Percentiles rank a stretch among this genome's conserved stretches.
Conservation (phyloP, 176 grass and related monocot genomes). For the Triticum urartu region DNA sequence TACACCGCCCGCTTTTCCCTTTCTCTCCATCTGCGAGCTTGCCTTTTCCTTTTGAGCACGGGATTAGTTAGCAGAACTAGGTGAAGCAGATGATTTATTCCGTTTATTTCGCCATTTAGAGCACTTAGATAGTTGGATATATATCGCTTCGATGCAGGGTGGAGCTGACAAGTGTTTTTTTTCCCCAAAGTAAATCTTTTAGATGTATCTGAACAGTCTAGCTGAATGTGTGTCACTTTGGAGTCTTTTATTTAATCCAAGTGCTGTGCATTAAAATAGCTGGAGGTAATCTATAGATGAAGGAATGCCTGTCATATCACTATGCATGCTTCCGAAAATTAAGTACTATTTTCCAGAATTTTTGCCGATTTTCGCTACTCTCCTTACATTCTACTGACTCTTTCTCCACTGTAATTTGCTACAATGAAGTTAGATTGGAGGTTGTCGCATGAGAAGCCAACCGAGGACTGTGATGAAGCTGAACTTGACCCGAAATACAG, state of each 20-base stretch:
- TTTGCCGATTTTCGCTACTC: background rate
- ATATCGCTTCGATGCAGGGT: background rate
- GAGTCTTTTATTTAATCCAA: background rate
- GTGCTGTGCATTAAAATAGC: background rate
- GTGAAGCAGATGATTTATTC: background rate
- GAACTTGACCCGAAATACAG: conserved; percentile 74
- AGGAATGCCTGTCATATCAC: background rate
- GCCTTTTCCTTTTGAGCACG: background rate
- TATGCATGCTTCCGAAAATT: background rate
- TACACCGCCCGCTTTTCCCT: background rate
- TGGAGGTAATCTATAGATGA: background rate
- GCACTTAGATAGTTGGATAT: background rate
- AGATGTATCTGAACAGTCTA: background rate
- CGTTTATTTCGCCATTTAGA: background rate
- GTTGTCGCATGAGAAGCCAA: conserved; percentile 68
- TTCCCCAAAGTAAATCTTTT: background rate
- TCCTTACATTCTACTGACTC: conserved; percentile 7
- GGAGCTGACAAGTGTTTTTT: background rate
- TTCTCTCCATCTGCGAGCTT: background rate
- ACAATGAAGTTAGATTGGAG: conserved; percentile 87
- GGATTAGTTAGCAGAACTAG: background rate
- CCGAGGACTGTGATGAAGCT: conserved; percentile 56
- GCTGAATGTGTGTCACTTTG: background rate
- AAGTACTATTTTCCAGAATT: background rate
- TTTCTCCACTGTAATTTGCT: conserved; percentile 23